A percentile compares a stretch with the other conserved stretches of the same genome.
These are phyloP conservation scores for Podospora australis DNA, from an alignment of 495 filamentous ascomycete genomes.

Conservation along the genomic window DNA sequence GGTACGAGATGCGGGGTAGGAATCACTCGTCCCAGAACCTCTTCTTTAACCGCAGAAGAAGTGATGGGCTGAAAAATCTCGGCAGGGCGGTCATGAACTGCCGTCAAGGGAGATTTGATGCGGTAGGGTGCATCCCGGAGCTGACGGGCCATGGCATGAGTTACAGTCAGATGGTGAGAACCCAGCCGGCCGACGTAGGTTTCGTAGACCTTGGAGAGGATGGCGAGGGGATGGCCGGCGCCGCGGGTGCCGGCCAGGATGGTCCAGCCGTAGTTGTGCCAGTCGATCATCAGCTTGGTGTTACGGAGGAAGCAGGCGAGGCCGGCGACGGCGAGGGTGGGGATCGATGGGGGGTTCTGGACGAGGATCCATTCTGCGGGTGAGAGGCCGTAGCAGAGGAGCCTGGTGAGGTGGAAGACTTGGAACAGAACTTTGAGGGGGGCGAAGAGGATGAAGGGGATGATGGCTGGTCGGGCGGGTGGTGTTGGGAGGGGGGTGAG, in stretches of 20 bases:
- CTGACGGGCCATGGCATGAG: constrained; percentile 74
- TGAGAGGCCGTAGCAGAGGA: constrained; percentile 65
- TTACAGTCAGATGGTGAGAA: constrained; percentile 76
- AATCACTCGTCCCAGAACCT: constrained; percentile 48
- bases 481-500: constrained; percentile 40
- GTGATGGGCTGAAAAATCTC: constrained; percentile 68
- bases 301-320: constrained; percentile 70
- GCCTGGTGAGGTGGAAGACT: constrained; percentile 56
- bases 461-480: constrained; percentile 6
- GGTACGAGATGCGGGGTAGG: constrained; percentile 44
- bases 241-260: constrained; percentile 67
- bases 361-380: constrained; percentile 77
- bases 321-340: constrained; percentile 70
- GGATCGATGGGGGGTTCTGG: constrained; percentile 95
- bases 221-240: constrained; percentile 69
- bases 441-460: constrained; percentile 63
- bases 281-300: constrained; percentile 83
- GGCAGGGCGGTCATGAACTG: constrained; percentile 84
- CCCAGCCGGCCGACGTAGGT: constrained; percentile 59
- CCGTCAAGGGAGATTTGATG: constrained; percentile 55
- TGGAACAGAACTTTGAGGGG: constrained; percentile 88
- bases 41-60: constrained; percentile 36
- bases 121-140: constrained; percentile 56
- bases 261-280: constrained; percentile 99
- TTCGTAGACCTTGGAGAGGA: constrained; percentile 71